These are phyloP conservation scores for Chaetothyriales sp. DNA, from an alignment of 2,329 filamentous ascomycete genomes.

Conservation along the genomic window DNA sequence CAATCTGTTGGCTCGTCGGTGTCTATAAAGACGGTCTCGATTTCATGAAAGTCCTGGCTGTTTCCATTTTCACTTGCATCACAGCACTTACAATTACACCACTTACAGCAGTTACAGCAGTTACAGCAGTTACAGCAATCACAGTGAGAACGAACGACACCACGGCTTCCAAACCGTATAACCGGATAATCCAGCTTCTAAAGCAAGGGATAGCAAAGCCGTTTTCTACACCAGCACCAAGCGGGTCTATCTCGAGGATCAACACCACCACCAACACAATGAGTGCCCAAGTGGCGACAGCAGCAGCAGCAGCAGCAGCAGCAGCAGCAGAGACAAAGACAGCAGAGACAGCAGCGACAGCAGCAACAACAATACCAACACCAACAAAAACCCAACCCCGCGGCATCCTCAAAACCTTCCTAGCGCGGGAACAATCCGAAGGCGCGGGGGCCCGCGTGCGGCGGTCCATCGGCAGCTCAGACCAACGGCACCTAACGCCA, in stretches of 20 bases:
- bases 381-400: constrained; percentile 41
- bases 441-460: constrained; percentile 77
- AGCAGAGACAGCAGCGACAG: constrained; percentile 4
- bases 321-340: constrained; percentile 1
- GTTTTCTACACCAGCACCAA: background rate
- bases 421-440: constrained; percentile 73
- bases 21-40: background rate
- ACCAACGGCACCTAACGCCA: constrained; percentile 72
- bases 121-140: no score
- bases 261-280: background rate
- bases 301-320: constrained; percentile 4
- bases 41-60: background rate
- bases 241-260: background rate
- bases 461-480: constrained; percentile 69
- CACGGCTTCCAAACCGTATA: background rate
- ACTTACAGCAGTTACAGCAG: no score
- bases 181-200: background rate
- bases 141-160: background rate
- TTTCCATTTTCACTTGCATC: constrained; percentile 11
- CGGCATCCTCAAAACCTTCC: constrained; percentile 66
- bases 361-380: constrained; percentile 4
- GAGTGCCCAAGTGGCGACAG: background rate
- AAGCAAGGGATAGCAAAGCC: background rate
- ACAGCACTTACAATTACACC: constrained; percentile 7
- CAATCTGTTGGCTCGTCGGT: background rate